Evolutionary conservation across 2,329 filamentous ascomycete species (phyloP), one percentile per base, ranked within the genome.

Genomic region (Corniculantispora saksenae): DNA sequence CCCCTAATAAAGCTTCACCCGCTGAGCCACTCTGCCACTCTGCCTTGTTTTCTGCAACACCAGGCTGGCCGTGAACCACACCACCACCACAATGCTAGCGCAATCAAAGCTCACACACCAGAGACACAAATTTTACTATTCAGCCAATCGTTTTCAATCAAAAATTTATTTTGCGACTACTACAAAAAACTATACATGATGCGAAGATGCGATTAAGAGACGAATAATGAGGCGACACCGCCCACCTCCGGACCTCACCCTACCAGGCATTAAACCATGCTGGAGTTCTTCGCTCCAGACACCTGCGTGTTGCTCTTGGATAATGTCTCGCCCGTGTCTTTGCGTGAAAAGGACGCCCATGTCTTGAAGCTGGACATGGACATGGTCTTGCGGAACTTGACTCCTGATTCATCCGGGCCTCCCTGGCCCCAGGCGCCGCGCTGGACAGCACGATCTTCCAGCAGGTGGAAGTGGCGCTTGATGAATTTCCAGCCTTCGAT

Each of bases 401-500:
- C 75, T 6, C 79, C 80, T 38, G 77, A 74, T 3, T 82, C 80
- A 21, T 83, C 81, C 38, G 82, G 78, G 50, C 81, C 79, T 19
- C 84, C 84, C 73, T 87, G 85, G 48, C 79, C 80, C 79, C 85
- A 86, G 23, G 76, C 71, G 43, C 83, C 84, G 45, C 79, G 77
- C 60, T 81, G 78, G 35, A 86, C 82, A 55, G 81, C 78, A 25
- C 78, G 76, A 65, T 85, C 84, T 70, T 86, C 81, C 61, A 87
- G 79, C 29, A 86, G 78, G 63, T 78, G 76, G 70, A 82, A 81
- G 53, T 73, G 71, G 58, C 90, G 81, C 85, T 93, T 93, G 67
- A 78, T 75, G 70, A 83, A 83, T 79, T 93, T 93, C 90, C 90
- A 94, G 12, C 79, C 74, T 80, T 94, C 91, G 48, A 92, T 83